Evolutionary conservation across 1,284 basidiomycete species (phyloP).

Genomic region (Ceratobasidium sp.): DNA sequence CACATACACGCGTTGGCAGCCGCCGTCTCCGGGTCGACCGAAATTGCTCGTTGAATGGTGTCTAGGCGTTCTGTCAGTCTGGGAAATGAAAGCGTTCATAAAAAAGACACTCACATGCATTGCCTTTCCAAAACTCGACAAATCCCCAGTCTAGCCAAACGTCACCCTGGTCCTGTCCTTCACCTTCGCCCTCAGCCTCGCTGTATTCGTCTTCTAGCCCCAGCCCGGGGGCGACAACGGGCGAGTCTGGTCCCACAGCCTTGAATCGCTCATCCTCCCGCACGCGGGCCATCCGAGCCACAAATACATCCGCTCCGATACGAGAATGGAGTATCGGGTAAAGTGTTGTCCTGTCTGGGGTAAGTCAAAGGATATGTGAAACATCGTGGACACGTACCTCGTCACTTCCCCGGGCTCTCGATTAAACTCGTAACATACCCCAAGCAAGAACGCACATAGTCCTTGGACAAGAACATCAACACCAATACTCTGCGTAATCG

Average conservation of each 20-base stretch:
- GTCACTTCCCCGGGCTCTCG: constrained; percentile 91
- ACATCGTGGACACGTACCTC: constrained; percentile 58
- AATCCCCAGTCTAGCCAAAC: constrained; percentile 99
- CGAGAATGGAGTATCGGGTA: constrained; percentile 84
- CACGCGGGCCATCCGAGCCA: constrained; percentile 84
- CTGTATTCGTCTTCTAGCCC: constrained; percentile 46
- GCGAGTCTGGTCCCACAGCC: constrained; percentile 79
- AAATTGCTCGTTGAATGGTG: constrained; percentile 59
- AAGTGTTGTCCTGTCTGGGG: constrained; percentile 70
- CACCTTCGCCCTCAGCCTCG: constrained; percentile 44
- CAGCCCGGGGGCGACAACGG: constrained; percentile 46
- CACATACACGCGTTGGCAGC: constrained; percentile 50
- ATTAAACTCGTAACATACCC: constrained; percentile 94
- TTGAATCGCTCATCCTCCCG: constrained; percentile 93
- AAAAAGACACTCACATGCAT: constrained; percentile 76
- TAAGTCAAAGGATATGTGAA: background rate
- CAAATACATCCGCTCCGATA: constrained; percentile 85
- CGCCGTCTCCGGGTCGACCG: constrained; percentile 56
- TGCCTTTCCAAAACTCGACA: constrained; percentile 99
- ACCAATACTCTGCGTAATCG: constrained; percentile 89
- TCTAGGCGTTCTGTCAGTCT: constrained; percentile 47
- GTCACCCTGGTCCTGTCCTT: constrained; percentile 72
- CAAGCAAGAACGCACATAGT: constrained; percentile 90
- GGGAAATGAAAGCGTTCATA: background rate
- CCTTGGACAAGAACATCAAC: constrained; percentile 89